Conservation (phyloP, 108 stramenopile genomes). For the Hondaea fermentalgiana region DNA sequence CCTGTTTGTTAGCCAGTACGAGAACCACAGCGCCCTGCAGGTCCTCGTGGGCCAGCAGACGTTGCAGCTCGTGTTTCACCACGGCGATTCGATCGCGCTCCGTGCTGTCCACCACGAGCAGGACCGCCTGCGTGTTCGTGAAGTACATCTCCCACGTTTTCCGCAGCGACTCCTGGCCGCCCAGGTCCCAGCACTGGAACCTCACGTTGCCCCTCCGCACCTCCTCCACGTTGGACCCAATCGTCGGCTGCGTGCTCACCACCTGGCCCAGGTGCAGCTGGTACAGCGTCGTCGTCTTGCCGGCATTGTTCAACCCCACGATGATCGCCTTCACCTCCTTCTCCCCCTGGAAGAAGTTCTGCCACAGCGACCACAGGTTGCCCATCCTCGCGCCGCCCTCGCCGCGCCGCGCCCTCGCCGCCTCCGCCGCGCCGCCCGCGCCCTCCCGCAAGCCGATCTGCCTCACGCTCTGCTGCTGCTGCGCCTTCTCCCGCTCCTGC, state of each 20-base stretch:
- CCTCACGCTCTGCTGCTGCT: not conserved
- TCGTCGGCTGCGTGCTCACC: constrained; percentile 11
- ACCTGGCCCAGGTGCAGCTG: constrained; percentile 1
- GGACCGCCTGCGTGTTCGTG: constrained; percentile 10
- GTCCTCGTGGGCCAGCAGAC: constrained; percentile 39
- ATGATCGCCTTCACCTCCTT: not conserved
- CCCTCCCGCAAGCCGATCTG: not conserved
- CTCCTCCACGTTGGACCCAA: constrained; percentile 17
- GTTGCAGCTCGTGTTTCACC: constrained; percentile 27
- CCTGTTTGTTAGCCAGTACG: constrained; percentile 63
- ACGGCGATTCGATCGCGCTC: constrained; percentile 42
- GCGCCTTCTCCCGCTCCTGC: not conserved
- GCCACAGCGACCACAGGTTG: not conserved
- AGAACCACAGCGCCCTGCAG: constrained; percentile 51
- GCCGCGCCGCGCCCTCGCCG: not conserved
- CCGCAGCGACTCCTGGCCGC: constrained; percentile 14
- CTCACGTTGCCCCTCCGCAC: not conserved
- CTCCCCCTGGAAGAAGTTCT: not conserved
- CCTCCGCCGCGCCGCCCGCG: not conserved
- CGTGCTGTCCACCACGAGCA: constrained; percentile 41
- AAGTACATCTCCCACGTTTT: constrained; percentile 13
- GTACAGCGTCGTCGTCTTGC: constrained; percentile 19
- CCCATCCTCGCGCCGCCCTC: not conserved
- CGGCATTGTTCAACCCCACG: constrained; percentile 6
- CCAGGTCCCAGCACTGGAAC: constrained; percentile 2